A percentile compares a stretch with the other conserved stretches of the same genome.
Evolutionary conservation across 495 filamentous ascomycete species (phyloP).

Genomic region (Jackrogersella multiformis): DNA sequence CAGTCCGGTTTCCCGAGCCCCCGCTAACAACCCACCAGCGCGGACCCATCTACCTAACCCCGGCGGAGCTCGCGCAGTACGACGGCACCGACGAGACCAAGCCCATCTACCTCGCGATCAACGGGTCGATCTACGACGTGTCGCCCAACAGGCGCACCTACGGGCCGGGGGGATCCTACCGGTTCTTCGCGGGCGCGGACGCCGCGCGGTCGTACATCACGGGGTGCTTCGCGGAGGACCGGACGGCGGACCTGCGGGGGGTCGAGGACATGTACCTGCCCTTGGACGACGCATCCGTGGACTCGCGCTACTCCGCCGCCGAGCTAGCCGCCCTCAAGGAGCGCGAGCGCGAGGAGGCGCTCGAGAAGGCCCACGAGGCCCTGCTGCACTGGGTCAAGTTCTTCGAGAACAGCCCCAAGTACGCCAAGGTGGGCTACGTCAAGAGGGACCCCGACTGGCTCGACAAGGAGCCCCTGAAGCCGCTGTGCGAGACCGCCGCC

Average conservation of each 20-base stretch:
- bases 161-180: conserved; percentile 89
- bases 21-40: conserved; percentile 39
- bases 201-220: conserved; percentile 93
- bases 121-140: conserved; percentile 95
- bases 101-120: conserved; percentile 92
- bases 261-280: conserved; percentile 91
- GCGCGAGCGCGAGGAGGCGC: conserved; percentile 61
- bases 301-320: conserved; percentile 56
- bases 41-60: conserved; percentile 70
- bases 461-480: conserved; percentile 51
- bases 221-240: conserved; percentile 90
- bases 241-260: conserved; percentile 81
- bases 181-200: conserved; percentile 86
- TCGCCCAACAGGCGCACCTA: conserved; percentile 77
- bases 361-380: conserved; percentile 62
- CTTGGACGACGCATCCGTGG: conserved; percentile 68
- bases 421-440: conserved; percentile 76
- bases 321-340: conserved; percentile 66
- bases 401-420: conserved; percentile 80
- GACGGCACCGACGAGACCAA: conserved; percentile 77
- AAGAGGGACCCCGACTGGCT: conserved; percentile 58
- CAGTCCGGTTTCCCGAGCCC: no score
- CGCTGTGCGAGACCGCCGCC: conserved; percentile 57
- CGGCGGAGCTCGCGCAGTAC: conserved; percentile 73
- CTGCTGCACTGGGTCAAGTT: conserved; percentile 76